Base-by-base conservation (phyloP, 2,329 filamentous ascomycete species). In the Fusarium nematophilum region DNA sequence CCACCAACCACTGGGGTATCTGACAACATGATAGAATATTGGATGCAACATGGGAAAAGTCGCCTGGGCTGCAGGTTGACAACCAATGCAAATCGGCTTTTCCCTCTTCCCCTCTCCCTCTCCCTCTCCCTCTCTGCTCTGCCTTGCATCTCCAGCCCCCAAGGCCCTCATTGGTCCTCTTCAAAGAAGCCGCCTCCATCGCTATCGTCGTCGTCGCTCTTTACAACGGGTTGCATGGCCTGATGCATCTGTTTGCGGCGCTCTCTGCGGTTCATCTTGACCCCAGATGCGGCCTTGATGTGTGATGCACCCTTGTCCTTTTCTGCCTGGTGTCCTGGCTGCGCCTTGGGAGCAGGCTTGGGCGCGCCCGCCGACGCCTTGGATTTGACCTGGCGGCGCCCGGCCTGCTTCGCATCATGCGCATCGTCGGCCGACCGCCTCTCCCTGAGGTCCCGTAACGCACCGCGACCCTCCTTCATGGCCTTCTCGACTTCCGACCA, bases 401-500 rank as follows among this genome's bases (percentile, higher is more conserved):
- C 50, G 17, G 55, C 39, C 47, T 60, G 65, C 18, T 33, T 38
- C 38, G 29, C 42, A 30, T 49, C 49, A 30, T 40, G 53, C 23
- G 56, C 44, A 6, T 56, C 55, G 6, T 62, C 65, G 30, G 62
- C 50, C 11, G 70, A 62, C 18, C 73, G 75, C 55, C 86, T 81
- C 63, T 90, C 85, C 45, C 86, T 79, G 43, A 90, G 68, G 46
- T 71, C 76, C 55, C 84, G 79, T 45, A 90, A 70, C 11, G 80
- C 81, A 1, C 77, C 64, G 3, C 71, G 77, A 6, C 86, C 86
- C 30, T 86, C 78, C 47, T 79, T 76, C 79, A 90, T 86, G 10
- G 87, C 83, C 67, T 84, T 79, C 75, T 91, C 89, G 14, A 94
- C 82, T 11, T 81, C 75, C 13, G 76, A 75, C 90, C 90, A 93